Evolutionary conservation across 2,329 filamentous ascomycete species (phyloP).

Genomic region (Trichophyton benhamiae): DNA sequence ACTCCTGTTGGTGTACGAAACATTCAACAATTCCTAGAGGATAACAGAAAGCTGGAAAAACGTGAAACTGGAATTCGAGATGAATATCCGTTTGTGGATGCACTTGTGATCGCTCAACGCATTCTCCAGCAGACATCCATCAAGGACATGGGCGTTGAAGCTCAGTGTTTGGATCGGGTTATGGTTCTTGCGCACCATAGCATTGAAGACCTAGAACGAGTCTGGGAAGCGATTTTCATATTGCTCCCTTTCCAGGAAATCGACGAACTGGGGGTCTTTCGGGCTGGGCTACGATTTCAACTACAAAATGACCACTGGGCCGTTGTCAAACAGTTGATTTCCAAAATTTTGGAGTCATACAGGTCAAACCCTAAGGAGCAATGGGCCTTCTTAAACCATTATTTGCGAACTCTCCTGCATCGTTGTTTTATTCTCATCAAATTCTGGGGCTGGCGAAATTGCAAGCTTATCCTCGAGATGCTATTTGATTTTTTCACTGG

Average conservation of each 20-base stretch:
- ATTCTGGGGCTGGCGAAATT: constrained; percentile 46
- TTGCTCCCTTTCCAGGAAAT: constrained; percentile 44
- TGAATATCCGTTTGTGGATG: constrained; percentile 33
- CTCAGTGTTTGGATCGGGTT: constrained; percentile 20
- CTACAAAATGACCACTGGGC: constrained; percentile 39
- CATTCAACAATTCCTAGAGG: constrained; percentile 35
- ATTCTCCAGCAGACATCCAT: constrained; percentile 18
- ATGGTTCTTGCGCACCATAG: constrained; percentile 15
- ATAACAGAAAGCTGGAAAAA: constrained; percentile 28
- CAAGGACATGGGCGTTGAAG: constrained; percentile 7
- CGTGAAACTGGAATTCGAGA: constrained; percentile 40
- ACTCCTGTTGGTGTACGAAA: constrained; percentile 23
- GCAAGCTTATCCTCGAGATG: constrained; percentile 41
- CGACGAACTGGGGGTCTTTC: constrained; percentile 38
- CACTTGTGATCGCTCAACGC: constrained; percentile 37
- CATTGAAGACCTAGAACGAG: constrained; percentile 24
- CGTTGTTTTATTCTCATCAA: constrained; percentile 44
- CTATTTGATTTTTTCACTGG: constrained; percentile 50
- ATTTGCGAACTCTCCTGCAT: constrained; percentile 40
- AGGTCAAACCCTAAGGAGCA: constrained; percentile 28
- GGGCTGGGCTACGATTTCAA: constrained; percentile 30
- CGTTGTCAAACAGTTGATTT: constrained; percentile 35
- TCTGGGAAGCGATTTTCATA: constrained; percentile 38
- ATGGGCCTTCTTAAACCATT: constrained; percentile 41
- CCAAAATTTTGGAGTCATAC: constrained; percentile 38